Conservation (phyloP, 306 rosid genomes). For the Begonia loranthoides region DNA sequence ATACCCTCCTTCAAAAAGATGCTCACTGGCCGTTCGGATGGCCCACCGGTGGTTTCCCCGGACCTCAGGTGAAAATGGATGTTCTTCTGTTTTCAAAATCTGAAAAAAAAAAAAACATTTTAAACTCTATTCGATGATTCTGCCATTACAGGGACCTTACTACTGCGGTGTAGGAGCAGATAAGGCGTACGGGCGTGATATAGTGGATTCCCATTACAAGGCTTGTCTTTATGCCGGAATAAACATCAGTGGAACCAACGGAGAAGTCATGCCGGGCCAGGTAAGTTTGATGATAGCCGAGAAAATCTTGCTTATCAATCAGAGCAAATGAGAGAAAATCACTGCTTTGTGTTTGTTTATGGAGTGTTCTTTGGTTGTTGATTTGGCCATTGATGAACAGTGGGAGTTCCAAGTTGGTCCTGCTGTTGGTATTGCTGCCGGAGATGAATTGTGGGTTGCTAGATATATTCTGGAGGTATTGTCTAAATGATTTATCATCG, state of each 20-base stretch:
- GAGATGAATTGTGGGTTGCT: constrained; percentile 41
- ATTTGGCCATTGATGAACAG: constrained; percentile 6
- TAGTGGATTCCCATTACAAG: constrained; percentile 40
- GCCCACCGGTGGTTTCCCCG: constrained; percentile 44
- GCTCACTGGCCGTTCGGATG: constrained; percentile 33
- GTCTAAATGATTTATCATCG: neutral
- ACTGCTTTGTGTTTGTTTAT: too few species aligned
- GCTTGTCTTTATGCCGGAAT: constrained; percentile 48
- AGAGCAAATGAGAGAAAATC: too few species aligned
- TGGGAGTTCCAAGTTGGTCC: constrained; percentile 63
- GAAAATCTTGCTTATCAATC: too few species aligned
- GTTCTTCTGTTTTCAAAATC: too few species aligned
- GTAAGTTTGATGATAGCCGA: constrained; percentile 4
- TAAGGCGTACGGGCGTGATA: constrained; percentile 41
- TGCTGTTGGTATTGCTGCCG: constrained; percentile 28
- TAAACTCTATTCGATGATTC: too few species aligned
- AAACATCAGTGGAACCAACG: constrained; percentile 38
- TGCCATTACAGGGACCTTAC: constrained; percentile 31
- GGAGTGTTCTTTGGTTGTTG: too few species aligned
- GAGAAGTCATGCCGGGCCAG: constrained; percentile 52
- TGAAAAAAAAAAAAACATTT: too few species aligned
- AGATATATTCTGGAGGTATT: constrained; percentile 53
- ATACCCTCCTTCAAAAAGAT: constrained; percentile 44
- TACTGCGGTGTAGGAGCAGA: constrained; percentile 41
- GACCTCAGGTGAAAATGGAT: constrained; percentile 26